Evolutionary conservation across 371 early-diverging fungal genomes (phyloP).

Genomic region (Lichtheimia hyalospora): DNA sequence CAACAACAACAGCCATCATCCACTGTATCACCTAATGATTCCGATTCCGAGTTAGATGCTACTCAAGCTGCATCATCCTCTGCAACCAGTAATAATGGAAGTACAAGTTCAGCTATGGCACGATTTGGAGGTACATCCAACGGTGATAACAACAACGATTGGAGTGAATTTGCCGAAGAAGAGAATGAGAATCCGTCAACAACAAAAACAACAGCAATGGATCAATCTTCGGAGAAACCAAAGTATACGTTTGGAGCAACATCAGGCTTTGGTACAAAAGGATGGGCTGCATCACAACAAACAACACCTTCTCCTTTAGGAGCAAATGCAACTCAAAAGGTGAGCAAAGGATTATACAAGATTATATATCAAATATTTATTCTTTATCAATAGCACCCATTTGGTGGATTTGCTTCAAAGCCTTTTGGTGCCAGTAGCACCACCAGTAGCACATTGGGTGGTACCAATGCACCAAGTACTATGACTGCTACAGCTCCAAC

Average conservation of each 20-base stretch:
- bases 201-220: neutral
- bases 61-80: neutral
- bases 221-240: conserved; percentile 17
- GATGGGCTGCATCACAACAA: conserved; percentile 22
- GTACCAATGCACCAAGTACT: neutral
- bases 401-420: conserved; percentile 28
- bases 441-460: no score
- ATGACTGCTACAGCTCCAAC: neutral
- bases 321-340: conserved; percentile 32
- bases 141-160: conserved; percentile 28
- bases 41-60: no score
- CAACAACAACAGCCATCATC: neutral
- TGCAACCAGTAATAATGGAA: neutral
- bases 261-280: conserved; percentile 49
- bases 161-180: conserved; percentile 49
- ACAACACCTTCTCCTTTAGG: conserved; percentile 11
- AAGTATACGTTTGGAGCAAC: conserved; percentile 51
- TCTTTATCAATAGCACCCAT: conserved; percentile 15
- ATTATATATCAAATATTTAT: neutral
- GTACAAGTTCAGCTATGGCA: conserved; percentile 5
- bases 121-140: conserved; percentile 27
- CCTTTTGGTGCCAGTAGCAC: neutral
- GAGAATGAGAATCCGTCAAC: conserved; percentile 9
- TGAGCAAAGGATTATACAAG: neutral
- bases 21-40: no score